phyloP scores from a whole-genome alignment of 179 eudicot species.

The Gypsophila paniculata region DNA sequence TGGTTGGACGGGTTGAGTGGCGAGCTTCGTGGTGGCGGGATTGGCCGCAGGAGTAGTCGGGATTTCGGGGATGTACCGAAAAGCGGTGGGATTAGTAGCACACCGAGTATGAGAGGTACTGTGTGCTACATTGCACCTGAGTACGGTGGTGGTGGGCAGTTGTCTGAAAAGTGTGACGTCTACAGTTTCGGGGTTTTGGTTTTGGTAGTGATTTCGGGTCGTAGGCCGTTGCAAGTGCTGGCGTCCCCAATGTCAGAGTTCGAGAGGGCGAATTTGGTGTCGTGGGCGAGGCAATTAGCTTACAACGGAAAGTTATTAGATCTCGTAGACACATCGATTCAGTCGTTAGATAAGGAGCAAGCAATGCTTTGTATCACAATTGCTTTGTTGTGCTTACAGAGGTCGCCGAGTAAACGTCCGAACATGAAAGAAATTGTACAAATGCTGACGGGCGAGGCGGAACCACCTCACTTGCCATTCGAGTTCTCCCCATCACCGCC shows the following conservation, averaged over 20 bases:
- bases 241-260: slow-evolving; percentile 93
- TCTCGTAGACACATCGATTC: slow-evolving; percentile 60
- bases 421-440: slow-evolving; percentile 70
- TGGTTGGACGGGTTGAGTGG: slow-evolving; percentile 89
- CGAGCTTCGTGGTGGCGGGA: slow-evolving; percentile 41
- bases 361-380: slow-evolving; percentile 69
- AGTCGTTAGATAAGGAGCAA: slow-evolving; percentile 54
- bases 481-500: slow-evolving; percentile 98
- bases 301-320: slow-evolving; percentile 68
- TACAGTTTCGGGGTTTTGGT: slow-evolving; percentile 83
- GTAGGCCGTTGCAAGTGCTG: slow-evolving; percentile 76
- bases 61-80: slow-evolving; percentile 60
- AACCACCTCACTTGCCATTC: slow-evolving; percentile 75
- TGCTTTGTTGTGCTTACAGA: slow-evolving; percentile 72
- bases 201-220: slow-evolving; percentile 70
- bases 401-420: slow-evolving; percentile 63
- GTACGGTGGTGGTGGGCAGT: slow-evolving; percentile 66
- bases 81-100: slow-evolving; percentile 87
- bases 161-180: slow-evolving; percentile 79
- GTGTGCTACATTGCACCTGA: slow-evolving; percentile 93
- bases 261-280: slow-evolving; percentile 81
- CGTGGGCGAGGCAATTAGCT: slow-evolving; percentile 86
- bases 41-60: slow-evolving; percentile 62
- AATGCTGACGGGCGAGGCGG: slow-evolving; percentile 67
- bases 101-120: slow-evolving; percentile 96